phyloP scores from a whole-genome alignment of 2,329 filamentous ascomycete genomes.

The Ascochyta koolunga region DNA sequence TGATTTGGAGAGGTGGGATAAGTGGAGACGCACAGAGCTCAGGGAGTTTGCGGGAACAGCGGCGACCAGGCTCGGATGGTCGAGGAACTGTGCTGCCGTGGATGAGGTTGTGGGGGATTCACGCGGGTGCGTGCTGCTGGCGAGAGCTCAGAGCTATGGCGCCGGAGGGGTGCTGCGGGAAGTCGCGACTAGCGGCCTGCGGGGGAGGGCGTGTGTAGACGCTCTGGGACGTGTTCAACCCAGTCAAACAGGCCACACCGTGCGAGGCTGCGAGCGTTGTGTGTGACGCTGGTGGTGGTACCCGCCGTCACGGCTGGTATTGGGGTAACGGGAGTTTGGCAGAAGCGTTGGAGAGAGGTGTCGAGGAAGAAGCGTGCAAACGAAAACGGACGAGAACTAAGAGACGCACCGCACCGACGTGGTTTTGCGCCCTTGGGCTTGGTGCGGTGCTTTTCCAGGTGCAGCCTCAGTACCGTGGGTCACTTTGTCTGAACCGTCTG shows the following conservation, averaged over 20 bases:
- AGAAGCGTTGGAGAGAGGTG: constrained; percentile 1
- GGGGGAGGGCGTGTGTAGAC: constrained; percentile 9
- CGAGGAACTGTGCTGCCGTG: background rate
- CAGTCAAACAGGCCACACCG: constrained; percentile 12
- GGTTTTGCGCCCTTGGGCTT: background rate
- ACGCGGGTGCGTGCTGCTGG: constrained; percentile 4
- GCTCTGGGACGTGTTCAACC: constrained; percentile 8
- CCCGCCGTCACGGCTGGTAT: constrained; percentile 14
- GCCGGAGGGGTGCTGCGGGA: constrained; percentile 11
- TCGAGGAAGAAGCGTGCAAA: constrained; percentile 5
- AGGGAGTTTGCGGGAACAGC: background rate
- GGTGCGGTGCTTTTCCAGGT: constrained; percentile 7
- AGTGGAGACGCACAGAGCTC: background rate
- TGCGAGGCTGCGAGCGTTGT: constrained; percentile 16
- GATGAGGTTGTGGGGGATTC: background rate
- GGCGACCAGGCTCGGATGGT: background rate
- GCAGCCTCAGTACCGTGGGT: constrained; percentile 12
- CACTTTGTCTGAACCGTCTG: background rate
- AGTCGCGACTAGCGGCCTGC: constrained; percentile 14
- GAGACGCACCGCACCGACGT: background rate
- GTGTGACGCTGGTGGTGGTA: constrained; percentile 12
- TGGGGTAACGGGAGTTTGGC: constrained; percentile 5
- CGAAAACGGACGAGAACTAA: constrained; percentile 18
- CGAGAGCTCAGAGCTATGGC: constrained; percentile 10
- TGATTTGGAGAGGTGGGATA: background rate